phyloP scores from a whole-genome alignment of 129 eudicot species.

The Erigeron canadensis region DNA sequence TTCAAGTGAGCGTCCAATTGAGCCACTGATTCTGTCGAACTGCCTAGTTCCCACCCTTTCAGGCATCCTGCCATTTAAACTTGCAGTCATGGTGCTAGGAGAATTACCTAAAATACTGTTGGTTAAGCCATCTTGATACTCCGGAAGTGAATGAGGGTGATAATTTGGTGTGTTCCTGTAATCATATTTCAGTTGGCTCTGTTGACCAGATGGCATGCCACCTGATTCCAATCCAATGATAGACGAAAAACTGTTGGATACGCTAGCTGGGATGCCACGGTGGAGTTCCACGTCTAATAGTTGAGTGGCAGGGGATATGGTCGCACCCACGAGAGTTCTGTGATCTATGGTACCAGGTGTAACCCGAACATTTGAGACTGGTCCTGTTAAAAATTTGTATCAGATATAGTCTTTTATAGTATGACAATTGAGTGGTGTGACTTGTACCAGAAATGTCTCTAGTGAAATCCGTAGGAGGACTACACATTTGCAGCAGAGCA shows the following conservation, averaged over 20 bases:
- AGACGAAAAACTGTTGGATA: constrained; percentile 56
- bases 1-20: constrained; percentile 49
- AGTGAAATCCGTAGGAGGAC: constrained; percentile 44
- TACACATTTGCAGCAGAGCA: constrained; percentile 54
- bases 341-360: constrained; percentile 38
- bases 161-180: constrained; percentile 43
- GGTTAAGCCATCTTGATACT: constrained; percentile 60
- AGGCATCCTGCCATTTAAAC: constrained; percentile 39
- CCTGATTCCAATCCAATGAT: constrained; percentile 47
- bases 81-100: constrained; percentile 44
- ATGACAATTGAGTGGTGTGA: neutral
- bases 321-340: constrained; percentile 37
- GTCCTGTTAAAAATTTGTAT: constrained; percentile 32
- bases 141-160: constrained; percentile 90
- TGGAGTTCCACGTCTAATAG: constrained; percentile 39
- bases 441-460: constrained; percentile 52
- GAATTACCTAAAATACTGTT: constrained; percentile 45
- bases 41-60: constrained; percentile 56
- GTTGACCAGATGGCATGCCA: constrained; percentile 48
- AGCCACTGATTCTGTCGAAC: constrained; percentile 47
- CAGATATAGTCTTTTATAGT: constrained; percentile 14
- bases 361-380: constrained; percentile 37
- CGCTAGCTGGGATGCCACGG: constrained; percentile 56
- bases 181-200: constrained; percentile 55
- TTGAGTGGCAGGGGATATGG: constrained; percentile 38